These are phyloP conservation scores for Funneliformis geosporum DNA, from an alignment of 192 early-diverging fungal genomes.

Conservation along the genomic window DNA sequence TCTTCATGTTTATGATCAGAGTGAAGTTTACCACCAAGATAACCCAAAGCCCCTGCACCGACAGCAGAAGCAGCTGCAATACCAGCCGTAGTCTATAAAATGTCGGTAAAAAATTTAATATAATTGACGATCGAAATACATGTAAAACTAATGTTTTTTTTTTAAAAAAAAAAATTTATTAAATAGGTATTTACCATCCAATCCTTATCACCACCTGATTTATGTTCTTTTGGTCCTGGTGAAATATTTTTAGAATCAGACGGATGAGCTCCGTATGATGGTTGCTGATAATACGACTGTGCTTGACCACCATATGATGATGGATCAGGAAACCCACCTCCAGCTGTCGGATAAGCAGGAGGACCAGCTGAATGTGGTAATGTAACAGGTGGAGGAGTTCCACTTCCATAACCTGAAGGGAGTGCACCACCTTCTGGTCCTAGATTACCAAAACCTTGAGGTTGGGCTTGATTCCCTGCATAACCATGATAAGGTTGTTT, in stretches of 20 bases:
- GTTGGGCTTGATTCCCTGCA: background rate
- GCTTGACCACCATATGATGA: background rate
- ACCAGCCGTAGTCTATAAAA: background rate
- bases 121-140: background rate
- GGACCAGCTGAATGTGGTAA: background rate
- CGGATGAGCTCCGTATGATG: no score
- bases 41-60: no score
- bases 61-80: no score
- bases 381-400: background rate
- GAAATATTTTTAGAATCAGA: no score
- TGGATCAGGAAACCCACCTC: background rate
- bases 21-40: no score
- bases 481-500: background rate
- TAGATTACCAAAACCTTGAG: background rate
- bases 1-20: no score
- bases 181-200: background rate
- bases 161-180: no score
- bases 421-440: background rate
- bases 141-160: no score
- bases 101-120: background rate
- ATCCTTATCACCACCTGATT: background rate
- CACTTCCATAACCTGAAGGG: background rate
- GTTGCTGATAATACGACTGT: no score
- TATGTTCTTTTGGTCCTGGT: no score
- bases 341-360: background rate